Percentiles rank a stretch among this genome's conserved stretches.
These are phyloP conservation scores for Xenosphaeropsis pyriputrescens DNA, from an alignment of 2,329 filamentous ascomycete species.

Conservation along the genomic window DNA sequence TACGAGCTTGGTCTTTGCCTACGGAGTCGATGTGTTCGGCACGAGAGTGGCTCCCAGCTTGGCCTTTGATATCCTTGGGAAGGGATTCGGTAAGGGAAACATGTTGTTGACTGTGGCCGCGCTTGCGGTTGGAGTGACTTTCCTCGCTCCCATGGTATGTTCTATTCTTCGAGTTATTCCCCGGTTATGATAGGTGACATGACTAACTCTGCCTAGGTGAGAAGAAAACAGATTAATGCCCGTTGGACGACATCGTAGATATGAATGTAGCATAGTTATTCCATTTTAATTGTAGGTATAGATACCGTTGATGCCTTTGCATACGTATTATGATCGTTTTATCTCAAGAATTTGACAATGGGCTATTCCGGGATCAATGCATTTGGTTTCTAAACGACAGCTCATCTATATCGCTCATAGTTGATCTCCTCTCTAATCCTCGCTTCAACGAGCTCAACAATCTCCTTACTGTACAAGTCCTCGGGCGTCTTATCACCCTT, in stretches of 20 bases:
- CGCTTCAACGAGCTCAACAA: slow-evolving; percentile 51
- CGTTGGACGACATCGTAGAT: slow-evolving; percentile 1
- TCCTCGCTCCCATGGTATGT: slow-evolving; percentile 76
- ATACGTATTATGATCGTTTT: too few species aligned
- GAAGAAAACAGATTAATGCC: slow-evolving; percentile 6
- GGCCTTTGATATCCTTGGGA: slow-evolving; percentile 83
- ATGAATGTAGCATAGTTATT: too few species aligned
- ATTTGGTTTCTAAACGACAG: too few species aligned
- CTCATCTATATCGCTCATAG: slow-evolving; percentile 37
- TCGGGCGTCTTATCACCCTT: slow-evolving; percentile 50
- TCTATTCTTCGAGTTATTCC: not conserved
- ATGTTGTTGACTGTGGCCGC: slow-evolving; percentile 74
- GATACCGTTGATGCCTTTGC: not conserved
- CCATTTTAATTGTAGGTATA: not conserved
- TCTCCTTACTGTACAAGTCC: slow-evolving; percentile 58
- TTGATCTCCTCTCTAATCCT: slow-evolving; percentile 52
- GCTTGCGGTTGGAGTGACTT: slow-evolving; percentile 59
- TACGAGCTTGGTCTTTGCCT: slow-evolving; percentile 79
- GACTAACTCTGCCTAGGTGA: slow-evolving; percentile 22
- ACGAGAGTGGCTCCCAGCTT: slow-evolving; percentile 77
- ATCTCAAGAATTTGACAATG: too few species aligned
- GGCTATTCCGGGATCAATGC: too few species aligned
- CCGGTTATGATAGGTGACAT: not conserved
- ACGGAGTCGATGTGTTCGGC: slow-evolving; percentile 77
- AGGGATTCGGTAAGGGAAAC: slow-evolving; percentile 83